A percentile compares a stretch with the other conserved stretches of the same genome.
phyloP scores from a whole-genome alignment of 2,329 filamentous ascomycete species.

The Fusarium haematococcum region DNA sequence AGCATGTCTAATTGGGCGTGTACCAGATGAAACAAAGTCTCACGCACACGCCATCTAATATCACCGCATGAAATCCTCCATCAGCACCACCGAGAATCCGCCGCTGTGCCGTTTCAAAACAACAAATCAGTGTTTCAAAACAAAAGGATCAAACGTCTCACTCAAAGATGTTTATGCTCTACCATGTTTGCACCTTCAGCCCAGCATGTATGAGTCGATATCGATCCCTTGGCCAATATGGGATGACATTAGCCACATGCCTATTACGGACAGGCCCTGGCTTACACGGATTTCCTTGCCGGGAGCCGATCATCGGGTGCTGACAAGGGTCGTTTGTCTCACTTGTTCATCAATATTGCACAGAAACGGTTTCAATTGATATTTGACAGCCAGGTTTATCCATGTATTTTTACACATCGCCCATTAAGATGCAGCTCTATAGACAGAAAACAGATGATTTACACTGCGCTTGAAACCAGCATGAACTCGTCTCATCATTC shows the following conservation, averaged over 20 bases:
- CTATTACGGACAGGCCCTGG: background rate
- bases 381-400: background rate
- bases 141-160: slow-evolving; percentile 6
- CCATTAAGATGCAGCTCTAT: background rate
- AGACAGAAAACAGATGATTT: background rate
- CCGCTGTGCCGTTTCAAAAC: background rate
- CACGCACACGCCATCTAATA: background rate
- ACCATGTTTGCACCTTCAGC: background rate
- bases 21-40: slow-evolving; percentile 6
- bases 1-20: background rate
- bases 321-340: background rate
- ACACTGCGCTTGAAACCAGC: background rate
- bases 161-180: slow-evolving; percentile 3
- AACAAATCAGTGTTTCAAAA: background rate
- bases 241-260: background rate
- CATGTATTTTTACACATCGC: background rate
- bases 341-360: background rate
- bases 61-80: slow-evolving; percentile 19
- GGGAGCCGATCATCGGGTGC: background rate
- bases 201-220: background rate
- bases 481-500: background rate
- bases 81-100: background rate
- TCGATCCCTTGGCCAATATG: background rate
- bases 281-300: background rate
- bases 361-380: background rate